phyloP scores from a whole-genome alignment of 305 asterid species.

The Fraxinus angustifolia region DNA sequence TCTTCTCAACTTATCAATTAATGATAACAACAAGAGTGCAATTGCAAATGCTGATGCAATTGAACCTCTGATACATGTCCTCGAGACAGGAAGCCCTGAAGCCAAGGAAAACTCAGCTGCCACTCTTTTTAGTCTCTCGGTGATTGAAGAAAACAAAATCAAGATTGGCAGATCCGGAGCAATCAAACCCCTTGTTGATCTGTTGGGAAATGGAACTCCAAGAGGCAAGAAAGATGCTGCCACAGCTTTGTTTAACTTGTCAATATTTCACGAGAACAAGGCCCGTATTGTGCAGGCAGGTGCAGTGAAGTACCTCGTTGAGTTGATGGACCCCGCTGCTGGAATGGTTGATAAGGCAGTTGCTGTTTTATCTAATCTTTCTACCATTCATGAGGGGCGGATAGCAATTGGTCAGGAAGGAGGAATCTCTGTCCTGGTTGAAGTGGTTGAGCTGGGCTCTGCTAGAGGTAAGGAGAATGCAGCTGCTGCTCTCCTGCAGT shows the following conservation, averaged over 20 bases:
- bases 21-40: conserved; percentile 77
- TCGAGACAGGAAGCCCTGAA: conserved; percentile 68
- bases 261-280: conserved; percentile 74
- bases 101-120: conserved; percentile 92
- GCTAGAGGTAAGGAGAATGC: conserved; percentile 92
- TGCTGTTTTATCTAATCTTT: conserved; percentile 84
- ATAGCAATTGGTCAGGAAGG: conserved; percentile 68
- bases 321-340: conserved; percentile 86
- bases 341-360: conserved; percentile 95
- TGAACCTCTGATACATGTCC: conserved; percentile 78
- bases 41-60: conserved; percentile 80
- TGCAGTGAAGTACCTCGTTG: conserved; percentile 80
- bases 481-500: conserved; percentile 83
- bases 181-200: conserved; percentile 71
- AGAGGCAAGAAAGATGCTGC: conserved; percentile 92
- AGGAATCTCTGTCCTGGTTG: conserved; percentile 76
- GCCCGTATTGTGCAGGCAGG: conserved; percentile 86
- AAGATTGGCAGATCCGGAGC: conserved; percentile 85
- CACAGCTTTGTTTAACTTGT: conserved; percentile 78
- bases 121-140: conserved; percentile 85
- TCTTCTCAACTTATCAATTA: conserved; percentile 80
- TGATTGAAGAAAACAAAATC: conserved; percentile 68
- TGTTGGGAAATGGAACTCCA: conserved; percentile 82
- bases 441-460: conserved; percentile 89
- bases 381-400: conserved; percentile 78